Evolutionary conservation across 371 early-diverging fungal genomes (phyloP).

Genomic region (Zychaea mexicana): DNA sequence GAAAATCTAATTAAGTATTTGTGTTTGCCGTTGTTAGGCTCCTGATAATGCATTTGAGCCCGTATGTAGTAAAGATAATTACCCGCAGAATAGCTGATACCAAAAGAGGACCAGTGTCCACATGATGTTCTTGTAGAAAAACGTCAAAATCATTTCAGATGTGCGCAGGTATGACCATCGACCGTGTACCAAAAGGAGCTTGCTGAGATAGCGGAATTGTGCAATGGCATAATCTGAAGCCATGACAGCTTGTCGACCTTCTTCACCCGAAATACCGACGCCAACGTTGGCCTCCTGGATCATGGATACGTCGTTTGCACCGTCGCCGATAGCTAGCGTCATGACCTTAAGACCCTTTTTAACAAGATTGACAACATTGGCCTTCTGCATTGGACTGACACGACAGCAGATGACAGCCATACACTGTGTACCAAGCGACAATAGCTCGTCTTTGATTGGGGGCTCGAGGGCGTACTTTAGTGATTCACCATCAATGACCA

Average conservation of each 20-base stretch:
- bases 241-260: conserved; percentile 91
- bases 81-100: conserved; percentile 81
- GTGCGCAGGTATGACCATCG: conserved; percentile 84
- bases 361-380: conserved; percentile 72
- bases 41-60: too few relatives aligned
- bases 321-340: conserved; percentile 89
- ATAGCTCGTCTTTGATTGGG: conserved; percentile 55
- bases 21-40: background rate
- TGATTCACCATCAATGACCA: conserved; percentile 93
- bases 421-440: conserved; percentile 71
- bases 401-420: conserved; percentile 87
- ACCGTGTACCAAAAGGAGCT: conserved; percentile 79
- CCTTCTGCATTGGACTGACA: conserved; percentile 90
- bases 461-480: conserved; percentile 79
- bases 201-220: conserved; percentile 78
- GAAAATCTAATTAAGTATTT: conserved; percentile 33
- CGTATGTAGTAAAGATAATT: conserved; percentile 24
- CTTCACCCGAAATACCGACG: conserved; percentile 91
- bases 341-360: conserved; percentile 67
- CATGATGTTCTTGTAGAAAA: conserved; percentile 83
- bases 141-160: conserved; percentile 77
- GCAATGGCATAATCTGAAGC: conserved; percentile 90
- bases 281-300: conserved; percentile 91
- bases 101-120: conserved; percentile 79
- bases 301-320: conserved; percentile 95